Evolutionary conservation across 768 basidiomycete species (phyloP), one percentile per base, ranked within the genome.

Genomic region (Podaxis mareebaensis): DNA sequence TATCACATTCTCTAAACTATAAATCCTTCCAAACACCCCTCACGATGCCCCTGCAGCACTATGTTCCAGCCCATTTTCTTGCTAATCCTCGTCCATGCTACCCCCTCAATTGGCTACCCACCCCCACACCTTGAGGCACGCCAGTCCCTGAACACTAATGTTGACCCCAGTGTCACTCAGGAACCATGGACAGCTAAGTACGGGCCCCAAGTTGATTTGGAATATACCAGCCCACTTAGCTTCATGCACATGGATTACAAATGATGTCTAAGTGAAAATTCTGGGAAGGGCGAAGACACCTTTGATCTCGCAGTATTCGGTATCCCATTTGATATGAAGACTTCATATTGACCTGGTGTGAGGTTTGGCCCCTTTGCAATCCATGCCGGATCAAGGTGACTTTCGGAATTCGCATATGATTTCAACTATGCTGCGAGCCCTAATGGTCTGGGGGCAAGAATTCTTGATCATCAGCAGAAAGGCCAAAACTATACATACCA

Each of bases 311-410:
- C 85, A 10, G 64, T 91, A 36, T 72, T 91, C 6, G 89, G 86
- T 12, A 83, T 86, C 74, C 85, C 86, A 0, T 87, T 87, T 63
- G 84, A 89, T 64, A 87, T 85, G 1, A 77, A 78, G 1, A 80
- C 81, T 11, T 71, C 73, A 0, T 84, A 79, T 63, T 75, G 83
- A 4, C 79, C 81, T 22, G 72, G 71, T 60, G 88, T 89, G n/a
- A 79, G 89, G 15, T 89, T 90, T 68, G 89, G 89, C 2, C 88
- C 88, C 0, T 79, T 80, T 62, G 89, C 82, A 3, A 87, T 91
- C 55, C 81, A 90, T n/a, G 79, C 80, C 8, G 87, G 87, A 1
- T 81, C 80, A 48, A 76, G 84, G 58, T 72, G 86, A 44, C 84
- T 85, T 64, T 71, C 71, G 5, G 63, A 71, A 20, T 73, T 76